Evolutionary conservation across 176 grass and related monocot species (phyloP).

Genomic region (Avena insularis): DNA sequence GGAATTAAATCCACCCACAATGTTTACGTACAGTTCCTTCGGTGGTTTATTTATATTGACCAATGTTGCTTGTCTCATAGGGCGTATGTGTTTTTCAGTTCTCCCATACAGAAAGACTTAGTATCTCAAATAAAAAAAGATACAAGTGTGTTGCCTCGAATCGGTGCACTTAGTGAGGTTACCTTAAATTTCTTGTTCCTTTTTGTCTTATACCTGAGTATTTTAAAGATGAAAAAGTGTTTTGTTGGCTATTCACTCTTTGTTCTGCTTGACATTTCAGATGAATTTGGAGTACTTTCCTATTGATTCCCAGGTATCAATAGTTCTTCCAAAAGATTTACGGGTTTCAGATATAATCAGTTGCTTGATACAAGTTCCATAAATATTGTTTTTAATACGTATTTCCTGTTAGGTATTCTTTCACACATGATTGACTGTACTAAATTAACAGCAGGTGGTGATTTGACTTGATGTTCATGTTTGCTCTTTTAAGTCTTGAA

Average conservation of each 20-base stretch:
- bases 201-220: conserved; percentile 33
- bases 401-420: neutral
- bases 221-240: conserved; percentile 38
- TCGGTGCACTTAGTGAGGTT: conserved; percentile 92
- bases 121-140: conserved; percentile 87
- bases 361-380: conserved; percentile 23
- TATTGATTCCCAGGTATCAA: conserved; percentile 94
- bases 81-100: conserved; percentile 98
- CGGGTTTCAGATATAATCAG: conserved; percentile 10
- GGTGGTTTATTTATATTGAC: conserved; percentile 38
- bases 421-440: conserved; percentile 10
- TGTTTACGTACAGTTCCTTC: conserved; percentile 38
- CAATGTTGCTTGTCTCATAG: conserved; percentile 49
- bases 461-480: neutral
- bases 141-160: conserved; percentile 84
- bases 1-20: conserved; percentile 22
- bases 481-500: conserved; percentile 19
- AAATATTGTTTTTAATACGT: conserved; percentile 17
- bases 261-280: conserved; percentile 56
- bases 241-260: conserved; percentile 36
- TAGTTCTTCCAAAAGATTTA: conserved; percentile 2
- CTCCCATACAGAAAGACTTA: conserved; percentile 73
- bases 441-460: conserved; percentile 1
- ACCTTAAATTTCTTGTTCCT: conserved; percentile 30
- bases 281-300: conserved; percentile 99